phyloP scores from a whole-genome alignment of 176 grass and related monocot genomes.

The Musa itinerans region DNA sequence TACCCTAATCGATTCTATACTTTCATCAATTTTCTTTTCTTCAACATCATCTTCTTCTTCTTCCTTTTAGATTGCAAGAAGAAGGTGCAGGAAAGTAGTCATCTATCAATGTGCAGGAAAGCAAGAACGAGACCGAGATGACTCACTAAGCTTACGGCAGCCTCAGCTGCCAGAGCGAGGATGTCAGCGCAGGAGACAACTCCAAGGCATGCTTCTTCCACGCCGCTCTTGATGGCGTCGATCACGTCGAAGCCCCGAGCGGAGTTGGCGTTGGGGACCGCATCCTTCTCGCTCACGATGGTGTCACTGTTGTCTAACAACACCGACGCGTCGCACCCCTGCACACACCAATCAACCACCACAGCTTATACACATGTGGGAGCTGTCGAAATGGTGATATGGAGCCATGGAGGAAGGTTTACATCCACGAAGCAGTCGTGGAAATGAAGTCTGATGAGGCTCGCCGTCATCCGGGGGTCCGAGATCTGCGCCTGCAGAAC shows the following conservation, averaged over 20 bases:
- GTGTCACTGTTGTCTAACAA: slow-evolving; percentile 52
- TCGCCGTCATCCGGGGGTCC: slow-evolving; percentile 14
- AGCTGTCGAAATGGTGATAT: too few relatives aligned
- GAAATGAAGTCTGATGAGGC: slow-evolving; percentile 13
- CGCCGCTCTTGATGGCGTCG: slow-evolving; percentile 55
- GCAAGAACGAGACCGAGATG: not conserved
- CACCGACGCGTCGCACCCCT: slow-evolving; percentile 87
- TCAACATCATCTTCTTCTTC: too few relatives aligned
- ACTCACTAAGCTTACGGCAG: slow-evolving; percentile 1
- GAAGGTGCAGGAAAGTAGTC: too few relatives aligned
- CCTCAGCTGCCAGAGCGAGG: slow-evolving; percentile 10
- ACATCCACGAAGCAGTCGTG: slow-evolving; percentile 21
- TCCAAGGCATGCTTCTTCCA: slow-evolving; percentile 24
- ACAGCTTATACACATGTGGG: too few relatives aligned
- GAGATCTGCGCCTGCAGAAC: slow-evolving; percentile 12
- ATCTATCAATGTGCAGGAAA: too few relatives aligned
- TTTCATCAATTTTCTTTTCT: too few relatives aligned
- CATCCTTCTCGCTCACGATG: slow-evolving; percentile 59
- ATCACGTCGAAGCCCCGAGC: slow-evolving; percentile 67
- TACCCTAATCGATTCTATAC: too few relatives aligned
- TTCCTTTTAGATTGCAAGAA: too few relatives aligned
- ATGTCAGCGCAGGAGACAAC: slow-evolving; percentile 18
- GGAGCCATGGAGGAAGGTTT: not conserved
- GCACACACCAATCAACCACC: not conserved
- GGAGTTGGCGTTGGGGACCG: slow-evolving; percentile 46